Percentiles rank a stretch among this genome's conserved stretches.
These are phyloP conservation scores for Paecilomyces formosus DNA, from an alignment of 2,329 filamentous ascomycete genomes.

Conservation along the genomic window DNA sequence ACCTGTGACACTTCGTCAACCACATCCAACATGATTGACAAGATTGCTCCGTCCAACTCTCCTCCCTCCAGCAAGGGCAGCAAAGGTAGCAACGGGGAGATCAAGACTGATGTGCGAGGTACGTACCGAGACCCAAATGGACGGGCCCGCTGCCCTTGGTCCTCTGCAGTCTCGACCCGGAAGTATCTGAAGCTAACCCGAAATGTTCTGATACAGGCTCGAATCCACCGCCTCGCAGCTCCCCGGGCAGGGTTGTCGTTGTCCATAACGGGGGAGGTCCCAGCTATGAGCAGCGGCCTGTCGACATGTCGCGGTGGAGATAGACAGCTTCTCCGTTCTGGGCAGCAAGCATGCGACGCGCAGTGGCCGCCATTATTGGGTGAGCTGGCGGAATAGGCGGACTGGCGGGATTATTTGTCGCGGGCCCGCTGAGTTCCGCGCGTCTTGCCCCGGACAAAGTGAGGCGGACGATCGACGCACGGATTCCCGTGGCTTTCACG, in stretches of 20 bases:
- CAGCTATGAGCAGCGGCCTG: neutral
- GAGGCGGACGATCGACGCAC: neutral
- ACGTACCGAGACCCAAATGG: neutral
- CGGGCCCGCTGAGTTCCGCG: neutral
- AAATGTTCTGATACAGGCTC: neutral
- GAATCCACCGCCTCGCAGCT: neutral
- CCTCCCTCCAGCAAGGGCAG: neutral
- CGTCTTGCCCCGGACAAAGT: neutral
- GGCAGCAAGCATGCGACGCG: neutral
- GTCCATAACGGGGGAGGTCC: neutral
- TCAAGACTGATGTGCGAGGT: neutral
- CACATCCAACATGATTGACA: neutral
- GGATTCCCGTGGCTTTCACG: neutral
- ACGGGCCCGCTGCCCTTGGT: neutral
- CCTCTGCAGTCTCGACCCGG: neutral
- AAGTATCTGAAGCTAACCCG: neutral
- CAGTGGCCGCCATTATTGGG: neutral
- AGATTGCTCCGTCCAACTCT: neutral
- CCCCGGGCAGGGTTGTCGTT: neutral
- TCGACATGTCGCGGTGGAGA: neutral
- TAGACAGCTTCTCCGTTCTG: neutral
- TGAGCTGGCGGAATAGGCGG: neutral
- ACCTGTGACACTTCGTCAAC: neutral
- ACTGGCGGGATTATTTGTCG: neutral
- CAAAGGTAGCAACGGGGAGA: neutral